Evolutionary conservation across 2,329 filamentous ascomycete species (phyloP), one percentile per base, ranked within the genome.

Genomic region (Cytospora mali): DNA sequence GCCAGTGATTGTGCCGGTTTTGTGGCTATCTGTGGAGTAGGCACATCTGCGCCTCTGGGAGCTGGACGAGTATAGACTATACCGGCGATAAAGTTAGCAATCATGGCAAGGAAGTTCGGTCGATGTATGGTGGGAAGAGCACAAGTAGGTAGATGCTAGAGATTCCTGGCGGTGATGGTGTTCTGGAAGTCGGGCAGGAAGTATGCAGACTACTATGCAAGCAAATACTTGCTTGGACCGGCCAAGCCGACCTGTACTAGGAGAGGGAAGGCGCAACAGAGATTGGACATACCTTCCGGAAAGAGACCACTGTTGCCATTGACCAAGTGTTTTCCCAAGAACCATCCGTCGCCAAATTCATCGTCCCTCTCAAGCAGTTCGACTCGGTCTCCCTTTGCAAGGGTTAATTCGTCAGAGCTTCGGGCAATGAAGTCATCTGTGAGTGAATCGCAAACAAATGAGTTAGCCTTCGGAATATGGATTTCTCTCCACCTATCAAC

Each of bases 371-470:
- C 91, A 67, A 94, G 86, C 66, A 96, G 79, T 78, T 94, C 89
- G 66, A 96, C 89, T 67, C 90, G 87, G 71, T 95, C 91, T 69
- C 91, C 93, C 72, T 96, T 96, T 61, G 86, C 81, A 68, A 99
- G 82, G 69, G 87, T 96, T 72, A 99, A 83, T 81, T 99, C 95
- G 77, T 99, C 95, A 62, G 91, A 90, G 75, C 93, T 96, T 69
- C 95, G 88, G 62, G 94, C 93, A 69, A 88, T 81, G 75, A 99
- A 98, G 77, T 97, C 93, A 78, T 99, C 92, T 96, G 67, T 54
- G 59, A 39, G 31, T 50, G 27, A 21, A 53, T 39, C 55, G 52
- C 55, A 28, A 54, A 33, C 33, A 55, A 29, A 51, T 54, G 35
- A 60, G 63, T 65, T 52, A 65, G 63, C 48, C 53, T 27, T 35